phyloP scores from a whole-genome alignment of 192 early-diverging fungal species.

The Globomyces pollinis-pini region DNA sequence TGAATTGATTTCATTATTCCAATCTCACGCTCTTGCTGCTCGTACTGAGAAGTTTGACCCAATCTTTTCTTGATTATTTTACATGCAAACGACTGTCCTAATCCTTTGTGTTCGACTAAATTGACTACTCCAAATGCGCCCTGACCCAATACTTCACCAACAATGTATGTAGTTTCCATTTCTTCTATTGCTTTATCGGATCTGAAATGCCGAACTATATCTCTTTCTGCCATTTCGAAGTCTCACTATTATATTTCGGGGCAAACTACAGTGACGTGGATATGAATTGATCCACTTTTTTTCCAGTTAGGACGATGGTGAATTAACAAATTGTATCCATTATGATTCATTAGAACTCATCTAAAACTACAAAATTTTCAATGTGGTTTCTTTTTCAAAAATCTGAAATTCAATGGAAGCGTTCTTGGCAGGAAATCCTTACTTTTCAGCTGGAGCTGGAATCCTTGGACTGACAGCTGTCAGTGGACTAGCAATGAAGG shows the following conservation, averaged over 20 bases:
- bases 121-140: conserved; percentile 44
- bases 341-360: too few relatives aligned
- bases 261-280: background rate
- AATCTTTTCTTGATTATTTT: conserved; percentile 39
- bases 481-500: conserved; percentile 60
- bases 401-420: conserved; percentile 7
- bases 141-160: conserved; percentile 7
- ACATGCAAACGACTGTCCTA: conserved; percentile 33
- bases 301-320: background rate
- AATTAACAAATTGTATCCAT: background rate
- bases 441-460: conserved; percentile 76
- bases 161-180: conserved; percentile 6
- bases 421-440: conserved; percentile 59
- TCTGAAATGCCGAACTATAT: background rate
- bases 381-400: too few relatives aligned
- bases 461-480: conserved; percentile 74
- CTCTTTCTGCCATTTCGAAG: background rate
- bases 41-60: conserved; percentile 24
- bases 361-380: too few relatives aligned
- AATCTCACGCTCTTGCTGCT: conserved; percentile 42
- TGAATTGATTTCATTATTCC: conserved; percentile 40
- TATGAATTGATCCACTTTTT: background rate
- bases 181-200: background rate
- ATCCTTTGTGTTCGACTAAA: conserved; percentile 28
- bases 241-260: too few relatives aligned